phyloP scores from a whole-genome alignment of 768 basidiomycete genomes.

The Nevesoporus exiguus region DNA sequence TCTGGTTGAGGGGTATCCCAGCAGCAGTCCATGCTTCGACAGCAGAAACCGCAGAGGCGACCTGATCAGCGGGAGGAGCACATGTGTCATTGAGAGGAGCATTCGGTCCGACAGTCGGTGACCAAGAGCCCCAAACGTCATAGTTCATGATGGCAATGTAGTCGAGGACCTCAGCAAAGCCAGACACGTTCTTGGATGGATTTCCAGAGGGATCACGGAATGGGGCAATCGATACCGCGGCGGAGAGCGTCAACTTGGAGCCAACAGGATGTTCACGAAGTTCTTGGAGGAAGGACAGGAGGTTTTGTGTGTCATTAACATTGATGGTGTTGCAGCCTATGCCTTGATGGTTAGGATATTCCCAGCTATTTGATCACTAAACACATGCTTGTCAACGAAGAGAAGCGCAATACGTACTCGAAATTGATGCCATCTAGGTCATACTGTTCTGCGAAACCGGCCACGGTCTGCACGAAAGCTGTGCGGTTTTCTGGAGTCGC shows the following conservation, averaged over 20 bases:
- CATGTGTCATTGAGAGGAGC: constrained; percentile 81
- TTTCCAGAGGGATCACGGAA: constrained; percentile 57
- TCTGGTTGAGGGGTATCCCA: constrained; percentile 64
- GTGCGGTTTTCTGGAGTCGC: constrained; percentile 55
- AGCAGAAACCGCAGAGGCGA: constrained; percentile 73
- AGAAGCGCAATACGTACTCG: constrained; percentile 16
- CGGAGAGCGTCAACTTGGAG: constrained; percentile 59
- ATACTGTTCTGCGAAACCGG: constrained; percentile 46
- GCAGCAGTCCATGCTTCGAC: constrained; percentile 71
- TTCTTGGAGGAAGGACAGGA: constrained; percentile 68
- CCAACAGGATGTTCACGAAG: constrained; percentile 55
- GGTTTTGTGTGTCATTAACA: constrained; percentile 66
- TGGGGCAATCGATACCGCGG: constrained; percentile 62
- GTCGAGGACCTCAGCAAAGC: constrained; percentile 66
- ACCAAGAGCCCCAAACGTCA: constrained; percentile 55
- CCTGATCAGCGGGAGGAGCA: constrained; percentile 50
- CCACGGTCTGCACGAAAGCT: constrained; percentile 59
- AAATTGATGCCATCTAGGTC: constrained; percentile 52
- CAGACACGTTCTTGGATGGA: constrained; percentile 68
- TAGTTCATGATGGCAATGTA: constrained; percentile 66
- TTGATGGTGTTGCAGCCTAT: constrained; percentile 65
- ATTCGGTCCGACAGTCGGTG: constrained; percentile 65
- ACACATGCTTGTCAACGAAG: neutral
- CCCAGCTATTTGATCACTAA: constrained; percentile 59
- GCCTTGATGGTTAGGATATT: constrained; percentile 70